Conservation (phyloP, 768 basidiomycete genomes). For the Leucogyrophana mollusca region DNA sequence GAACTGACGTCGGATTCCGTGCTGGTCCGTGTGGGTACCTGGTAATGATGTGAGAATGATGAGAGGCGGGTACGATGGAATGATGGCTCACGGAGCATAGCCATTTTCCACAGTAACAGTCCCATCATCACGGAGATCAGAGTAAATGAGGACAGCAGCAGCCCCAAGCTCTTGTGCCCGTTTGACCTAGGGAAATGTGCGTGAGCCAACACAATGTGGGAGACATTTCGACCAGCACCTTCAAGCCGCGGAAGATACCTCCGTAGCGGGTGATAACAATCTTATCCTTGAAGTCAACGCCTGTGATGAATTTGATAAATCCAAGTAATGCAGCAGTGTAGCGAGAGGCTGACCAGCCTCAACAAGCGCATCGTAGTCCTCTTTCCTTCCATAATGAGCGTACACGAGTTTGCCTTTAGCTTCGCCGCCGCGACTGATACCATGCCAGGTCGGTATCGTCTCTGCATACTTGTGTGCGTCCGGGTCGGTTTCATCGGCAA, state of each 20-base stretch:
- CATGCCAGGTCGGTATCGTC: slow-evolving; percentile 67
- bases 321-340: neutral
- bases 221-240: slow-evolving; percentile 34
- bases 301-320: slow-evolving; percentile 26
- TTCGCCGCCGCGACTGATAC: slow-evolving; percentile 63
- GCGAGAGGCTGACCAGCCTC: slow-evolving; percentile 38
- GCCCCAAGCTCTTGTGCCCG: slow-evolving; percentile 67
- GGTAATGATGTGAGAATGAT: neutral
- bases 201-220: neutral
- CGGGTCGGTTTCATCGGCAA: slow-evolving; percentile 62
- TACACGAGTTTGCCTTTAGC: slow-evolving; percentile 60
- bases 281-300: slow-evolving; percentile 55
- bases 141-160: slow-evolving; percentile 59
- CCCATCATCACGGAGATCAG: slow-evolving; percentile 65
- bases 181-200: slow-evolving; percentile 39
- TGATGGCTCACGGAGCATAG: slow-evolving; percentile 40
- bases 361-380: slow-evolving; percentile 63
- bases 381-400: slow-evolving; percentile 56
- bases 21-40: slow-evolving; percentile 72
- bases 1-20: slow-evolving; percentile 57
- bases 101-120: slow-evolving; percentile 58
- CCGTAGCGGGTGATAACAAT: slow-evolving; percentile 64
- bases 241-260: slow-evolving; percentile 66
- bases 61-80: neutral
- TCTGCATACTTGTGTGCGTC: slow-evolving; percentile 57